These are phyloP conservation scores for Hordeum pubiflorum DNA, from an alignment of 202 grass and related monocot genomes.

Conservation along the genomic window DNA sequence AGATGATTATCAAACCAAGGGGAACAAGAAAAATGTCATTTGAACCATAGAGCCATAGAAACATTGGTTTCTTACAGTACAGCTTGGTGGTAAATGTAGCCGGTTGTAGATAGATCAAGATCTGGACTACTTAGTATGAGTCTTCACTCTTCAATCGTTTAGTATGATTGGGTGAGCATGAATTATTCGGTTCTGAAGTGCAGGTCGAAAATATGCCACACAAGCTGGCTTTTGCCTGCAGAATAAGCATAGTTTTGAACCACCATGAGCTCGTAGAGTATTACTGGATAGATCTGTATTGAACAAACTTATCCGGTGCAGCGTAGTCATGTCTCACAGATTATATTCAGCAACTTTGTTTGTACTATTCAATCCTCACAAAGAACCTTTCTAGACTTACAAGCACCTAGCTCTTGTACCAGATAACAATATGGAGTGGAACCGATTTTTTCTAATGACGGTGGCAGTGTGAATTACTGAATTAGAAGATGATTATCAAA, in stretches of 20 bases:
- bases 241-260: not conserved
- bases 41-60: not conserved
- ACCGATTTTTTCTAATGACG: no score
- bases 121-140: not conserved
- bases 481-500: not conserved
- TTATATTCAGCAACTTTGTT: not conserved
- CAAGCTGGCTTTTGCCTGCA: not conserved
- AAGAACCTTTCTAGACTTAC: not conserved
- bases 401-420: not conserved
- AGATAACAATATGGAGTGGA: not conserved
- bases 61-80: not conserved
- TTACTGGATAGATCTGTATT: not conserved
- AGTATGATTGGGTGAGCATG: no score
- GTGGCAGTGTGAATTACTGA: not conserved
- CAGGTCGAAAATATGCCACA: not conserved
- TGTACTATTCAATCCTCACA: not conserved
- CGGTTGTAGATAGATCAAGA: not conserved
- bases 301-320: not conserved
- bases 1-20: not conserved
- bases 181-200: not conserved
- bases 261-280: not conserved
- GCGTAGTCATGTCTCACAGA: not conserved
- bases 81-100: not conserved
- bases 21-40: not conserved
- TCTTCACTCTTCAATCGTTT: no score